phyloP scores from a whole-genome alignment of 176 grass and related monocot species.

The Alloteropsis semialata region DNA sequence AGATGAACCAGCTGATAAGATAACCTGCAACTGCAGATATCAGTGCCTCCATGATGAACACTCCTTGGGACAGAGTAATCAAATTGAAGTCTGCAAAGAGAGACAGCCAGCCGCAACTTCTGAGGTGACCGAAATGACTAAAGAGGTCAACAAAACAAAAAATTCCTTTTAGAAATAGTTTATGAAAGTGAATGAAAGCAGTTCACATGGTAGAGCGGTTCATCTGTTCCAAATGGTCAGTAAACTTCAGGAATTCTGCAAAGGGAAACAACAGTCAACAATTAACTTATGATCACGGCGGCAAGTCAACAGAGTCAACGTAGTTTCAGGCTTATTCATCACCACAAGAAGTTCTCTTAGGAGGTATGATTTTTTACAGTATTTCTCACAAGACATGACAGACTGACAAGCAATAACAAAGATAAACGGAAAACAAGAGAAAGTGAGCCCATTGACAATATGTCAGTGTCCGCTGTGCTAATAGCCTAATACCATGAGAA shows the following conservation, averaged over 20 bases:
- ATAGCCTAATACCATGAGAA: too few relatives aligned
- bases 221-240: neutral
- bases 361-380: neutral
- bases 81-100: neutral
- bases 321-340: neutral
- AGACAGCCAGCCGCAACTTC: neutral
- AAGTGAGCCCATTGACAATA: neutral
- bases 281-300: neutral
- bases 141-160: neutral
- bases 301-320: neutral
- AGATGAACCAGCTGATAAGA: slow-evolving; percentile 33
- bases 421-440: too few relatives aligned
- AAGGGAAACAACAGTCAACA: neutral
- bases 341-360: neutral
- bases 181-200: neutral
- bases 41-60: neutral
- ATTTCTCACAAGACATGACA: neutral
- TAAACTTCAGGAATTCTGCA: neutral
- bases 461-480: too few relatives aligned
- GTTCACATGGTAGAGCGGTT: neutral
- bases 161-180: neutral
- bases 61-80: neutral
- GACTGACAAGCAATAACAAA: neutral
- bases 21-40: slow-evolving; percentile 16
- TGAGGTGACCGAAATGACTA: neutral